Evolutionary conservation across 768 basidiomycete genomes (phyloP).

Genomic region (Leccinum rimulosum): DNA sequence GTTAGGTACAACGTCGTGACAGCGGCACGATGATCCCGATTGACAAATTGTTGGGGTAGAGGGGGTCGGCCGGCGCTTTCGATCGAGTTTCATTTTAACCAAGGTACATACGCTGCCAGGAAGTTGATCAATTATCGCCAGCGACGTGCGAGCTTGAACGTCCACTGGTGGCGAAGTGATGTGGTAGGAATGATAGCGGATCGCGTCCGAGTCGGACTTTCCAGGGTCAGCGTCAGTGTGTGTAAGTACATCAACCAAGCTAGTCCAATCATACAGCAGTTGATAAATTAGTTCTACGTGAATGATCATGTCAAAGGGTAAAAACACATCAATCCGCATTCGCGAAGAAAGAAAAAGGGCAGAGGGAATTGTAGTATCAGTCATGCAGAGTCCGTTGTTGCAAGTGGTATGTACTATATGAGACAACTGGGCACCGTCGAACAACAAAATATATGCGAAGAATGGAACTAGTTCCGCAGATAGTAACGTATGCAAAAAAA

Average conservation of each 20-base stretch:
- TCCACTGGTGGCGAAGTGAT: neutral
- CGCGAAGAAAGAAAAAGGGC: neutral
- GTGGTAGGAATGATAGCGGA: neutral
- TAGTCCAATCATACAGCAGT: conserved; percentile 2
- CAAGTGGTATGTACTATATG: conserved; percentile 1
- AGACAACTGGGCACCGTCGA: neutral
- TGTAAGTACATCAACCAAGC: no score
- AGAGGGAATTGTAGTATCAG: neutral
- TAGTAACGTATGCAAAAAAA: conserved; percentile 22
- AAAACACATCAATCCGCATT: neutral
- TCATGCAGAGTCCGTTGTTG: conserved; percentile 13
- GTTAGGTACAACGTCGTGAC: neutral
- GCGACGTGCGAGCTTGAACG: neutral
- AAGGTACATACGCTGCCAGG: neutral
- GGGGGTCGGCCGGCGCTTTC: neutral
- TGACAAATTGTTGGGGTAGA: neutral
- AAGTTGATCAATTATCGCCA: neutral
- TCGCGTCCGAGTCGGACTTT: neutral
- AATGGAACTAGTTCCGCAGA: conserved; percentile 10
- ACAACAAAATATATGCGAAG: conserved; percentile 2
- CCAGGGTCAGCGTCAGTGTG: neutral
- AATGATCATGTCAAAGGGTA: conserved; percentile 4
- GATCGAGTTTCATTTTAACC: neutral
- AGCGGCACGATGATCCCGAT: neutral
- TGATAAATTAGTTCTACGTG: conserved; percentile 23